phyloP scores from a whole-genome alignment of 225 moss, liverwort and hornwort species.

The Takakia lepidozioides region DNA sequence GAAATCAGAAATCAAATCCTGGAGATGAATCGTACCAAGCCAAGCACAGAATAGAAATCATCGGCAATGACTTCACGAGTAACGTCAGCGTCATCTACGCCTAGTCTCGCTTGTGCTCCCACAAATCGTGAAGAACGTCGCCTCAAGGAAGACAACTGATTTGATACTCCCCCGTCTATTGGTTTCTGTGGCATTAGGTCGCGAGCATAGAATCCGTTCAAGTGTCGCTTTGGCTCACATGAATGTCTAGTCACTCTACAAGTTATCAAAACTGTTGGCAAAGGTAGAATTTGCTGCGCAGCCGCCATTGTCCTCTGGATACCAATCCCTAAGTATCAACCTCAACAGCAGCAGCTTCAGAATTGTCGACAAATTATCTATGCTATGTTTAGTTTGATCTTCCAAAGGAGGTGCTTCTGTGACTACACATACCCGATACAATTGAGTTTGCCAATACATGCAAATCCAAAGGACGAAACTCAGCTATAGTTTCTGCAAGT shows the following conservation, averaged over 20 bases:
- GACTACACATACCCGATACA: no score
- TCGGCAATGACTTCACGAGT: conserved; percentile 45
- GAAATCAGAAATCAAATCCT: background rate
- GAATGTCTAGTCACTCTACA: conserved; percentile 9
- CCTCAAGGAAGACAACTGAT: background rate
- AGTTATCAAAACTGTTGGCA: conserved; percentile 17
- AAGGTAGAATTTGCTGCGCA: conserved; percentile 20
- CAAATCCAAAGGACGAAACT: no score
- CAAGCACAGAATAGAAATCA: conserved; percentile 95
- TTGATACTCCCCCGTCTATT: conserved; percentile 3
- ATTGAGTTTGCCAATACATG: no score
- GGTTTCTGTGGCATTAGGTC: conserved; percentile 11
- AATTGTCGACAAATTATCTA: conserved; percentile 30
- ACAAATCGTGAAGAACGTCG: conserved; percentile 8
- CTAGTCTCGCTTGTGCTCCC: conserved; percentile 47
- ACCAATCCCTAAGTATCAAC: no score
- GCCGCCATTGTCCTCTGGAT: conserved; percentile 23
- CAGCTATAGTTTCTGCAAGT: no score
- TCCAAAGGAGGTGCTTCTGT: no score
- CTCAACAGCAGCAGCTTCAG: background rate
- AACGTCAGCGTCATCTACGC: conserved; percentile 59
- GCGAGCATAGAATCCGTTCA: conserved; percentile 1
- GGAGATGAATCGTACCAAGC: conserved; percentile 47
- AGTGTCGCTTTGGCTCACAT: conserved; percentile 4
- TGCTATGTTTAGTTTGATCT: no score